phyloP scores from a whole-genome alignment of 805 yeast genomes.

The Schizosaccharomyces japonicus region DNA sequence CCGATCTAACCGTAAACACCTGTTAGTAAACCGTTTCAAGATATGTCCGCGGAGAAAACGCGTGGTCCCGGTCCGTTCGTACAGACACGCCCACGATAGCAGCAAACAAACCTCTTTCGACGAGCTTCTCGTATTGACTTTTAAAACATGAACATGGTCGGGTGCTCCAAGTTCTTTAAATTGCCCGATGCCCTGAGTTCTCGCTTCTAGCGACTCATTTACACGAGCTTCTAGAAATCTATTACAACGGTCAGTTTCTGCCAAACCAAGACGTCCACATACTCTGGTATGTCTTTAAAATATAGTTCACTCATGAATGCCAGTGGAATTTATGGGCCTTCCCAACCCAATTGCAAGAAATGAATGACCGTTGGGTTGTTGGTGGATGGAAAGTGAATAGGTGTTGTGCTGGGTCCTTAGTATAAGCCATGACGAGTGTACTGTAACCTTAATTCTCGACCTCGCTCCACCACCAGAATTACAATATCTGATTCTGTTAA shows the following conservation, averaged over 20 bases:
- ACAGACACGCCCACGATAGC: constrained; percentile 19
- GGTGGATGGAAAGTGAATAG: no score
- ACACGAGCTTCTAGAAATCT: constrained; percentile 25
- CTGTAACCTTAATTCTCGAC: no score
- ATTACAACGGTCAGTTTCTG: background rate
- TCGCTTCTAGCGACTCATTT: constrained; percentile 30
- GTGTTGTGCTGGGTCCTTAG: no score
- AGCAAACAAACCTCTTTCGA: constrained; percentile 23
- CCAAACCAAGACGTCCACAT: background rate
- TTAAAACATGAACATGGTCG: constrained; percentile 35
- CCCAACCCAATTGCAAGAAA: no score
- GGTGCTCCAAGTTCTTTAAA: constrained; percentile 48
- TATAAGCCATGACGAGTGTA: no score
- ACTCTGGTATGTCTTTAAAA: constrained; percentile 1
- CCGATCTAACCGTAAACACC: constrained; percentile 18
- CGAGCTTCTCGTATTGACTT: constrained; percentile 20
- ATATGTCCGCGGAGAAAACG: no score
- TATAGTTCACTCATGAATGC: constrained; percentile 2
- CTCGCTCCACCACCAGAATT: no score
- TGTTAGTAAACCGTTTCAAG: no score
- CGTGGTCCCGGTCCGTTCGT: no score
- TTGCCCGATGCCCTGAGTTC: constrained; percentile 22
- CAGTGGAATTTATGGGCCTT: no score
- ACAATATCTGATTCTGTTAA: no score
- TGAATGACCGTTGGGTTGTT: no score